These are phyloP conservation scores for Leishmania braziliensis DNA, from an alignment of 208 protist genomes.

Conservation along the genomic window DNA sequence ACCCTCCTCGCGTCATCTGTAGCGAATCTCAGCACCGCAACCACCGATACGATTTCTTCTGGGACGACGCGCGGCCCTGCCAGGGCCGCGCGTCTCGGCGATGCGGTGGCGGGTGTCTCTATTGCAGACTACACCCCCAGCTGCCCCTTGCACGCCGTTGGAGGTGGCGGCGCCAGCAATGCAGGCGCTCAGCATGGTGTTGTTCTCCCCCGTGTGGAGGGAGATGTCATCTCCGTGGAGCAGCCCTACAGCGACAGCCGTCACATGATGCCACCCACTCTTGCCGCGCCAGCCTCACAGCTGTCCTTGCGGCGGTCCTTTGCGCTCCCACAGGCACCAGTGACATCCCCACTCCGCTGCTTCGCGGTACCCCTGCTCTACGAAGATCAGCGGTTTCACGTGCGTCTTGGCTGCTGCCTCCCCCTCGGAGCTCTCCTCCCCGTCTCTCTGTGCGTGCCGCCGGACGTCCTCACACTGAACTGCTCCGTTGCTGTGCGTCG, in stretches of 20 bases:
- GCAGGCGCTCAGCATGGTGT: conserved; percentile 45
- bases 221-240: conserved; percentile 66
- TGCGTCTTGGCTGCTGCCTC: conserved; percentile 59
- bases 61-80: conserved; percentile 4
- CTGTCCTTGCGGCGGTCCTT: neutral
- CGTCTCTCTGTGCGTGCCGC: conserved; percentile 43
- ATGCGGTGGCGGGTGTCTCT: neutral
- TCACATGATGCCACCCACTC: neutral
- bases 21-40: conserved; percentile 12
- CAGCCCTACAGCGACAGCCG: conserved; percentile 10
- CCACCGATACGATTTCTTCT: conserved; percentile 18
- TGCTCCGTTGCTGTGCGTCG: conserved; percentile 51
- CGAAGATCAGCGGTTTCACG: conserved; percentile 67
- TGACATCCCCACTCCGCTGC: conserved; percentile 44
- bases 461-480: conserved; percentile 70
- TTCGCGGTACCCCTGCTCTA: conserved; percentile 72
- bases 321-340: neutral
- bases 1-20: conserved; percentile 17
- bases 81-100: neutral
- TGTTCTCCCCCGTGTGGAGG: conserved; percentile 65
- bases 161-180: neutral
- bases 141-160: neutral
- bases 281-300: neutral
- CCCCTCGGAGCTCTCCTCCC: conserved; percentile 62
- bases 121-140: neutral